Evolutionary conservation across 306 rosid species (phyloP).

Genomic region (Inga leiocalycina): DNA sequence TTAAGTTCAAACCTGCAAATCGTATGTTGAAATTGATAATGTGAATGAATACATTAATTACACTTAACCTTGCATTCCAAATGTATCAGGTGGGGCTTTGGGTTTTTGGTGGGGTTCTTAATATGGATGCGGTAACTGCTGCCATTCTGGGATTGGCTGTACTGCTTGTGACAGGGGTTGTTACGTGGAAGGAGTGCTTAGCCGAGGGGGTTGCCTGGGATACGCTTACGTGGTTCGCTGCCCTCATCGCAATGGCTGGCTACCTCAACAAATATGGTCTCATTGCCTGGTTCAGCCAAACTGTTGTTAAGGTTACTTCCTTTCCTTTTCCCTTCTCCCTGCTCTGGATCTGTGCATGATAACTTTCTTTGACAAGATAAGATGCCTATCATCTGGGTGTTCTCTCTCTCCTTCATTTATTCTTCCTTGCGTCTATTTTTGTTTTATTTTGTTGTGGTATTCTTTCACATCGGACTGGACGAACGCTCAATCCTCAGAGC

Average conservation of each 20-base stretch:
- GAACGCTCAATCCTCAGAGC: no score
- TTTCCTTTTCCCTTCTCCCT: conserved; percentile 16
- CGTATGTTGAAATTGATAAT: not conserved
- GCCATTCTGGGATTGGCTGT: conserved; percentile 90
- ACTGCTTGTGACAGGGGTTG: conserved; percentile 90
- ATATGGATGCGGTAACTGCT: conserved; percentile 76
- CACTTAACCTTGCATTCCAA: not conserved
- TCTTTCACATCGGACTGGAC: no score
- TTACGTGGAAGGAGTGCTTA: conserved; percentile 99
- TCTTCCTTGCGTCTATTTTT: no score
- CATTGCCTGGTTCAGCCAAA: conserved; percentile 72
- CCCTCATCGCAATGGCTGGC: conserved; percentile 99
- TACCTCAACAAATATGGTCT: conserved; percentile 84
- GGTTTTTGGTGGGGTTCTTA: conserved; percentile 64
- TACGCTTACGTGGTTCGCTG: conserved; percentile 98
- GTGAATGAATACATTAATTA: not conserved
- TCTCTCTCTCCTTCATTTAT: no score
- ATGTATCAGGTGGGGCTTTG: conserved; percentile 67
- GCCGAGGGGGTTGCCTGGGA: conserved; percentile 99
- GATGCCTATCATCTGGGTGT: no score
- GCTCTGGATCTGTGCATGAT: not conserved
- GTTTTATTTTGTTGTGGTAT: no score
- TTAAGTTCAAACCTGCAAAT: not conserved
- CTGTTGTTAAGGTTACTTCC: conserved; percentile 65
- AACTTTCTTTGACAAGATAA: no score